Evolutionary conservation across 257 asterid genomes (phyloP), one percentile per base, ranked within the genome.

Genomic region (Echites panduratus): DNA sequence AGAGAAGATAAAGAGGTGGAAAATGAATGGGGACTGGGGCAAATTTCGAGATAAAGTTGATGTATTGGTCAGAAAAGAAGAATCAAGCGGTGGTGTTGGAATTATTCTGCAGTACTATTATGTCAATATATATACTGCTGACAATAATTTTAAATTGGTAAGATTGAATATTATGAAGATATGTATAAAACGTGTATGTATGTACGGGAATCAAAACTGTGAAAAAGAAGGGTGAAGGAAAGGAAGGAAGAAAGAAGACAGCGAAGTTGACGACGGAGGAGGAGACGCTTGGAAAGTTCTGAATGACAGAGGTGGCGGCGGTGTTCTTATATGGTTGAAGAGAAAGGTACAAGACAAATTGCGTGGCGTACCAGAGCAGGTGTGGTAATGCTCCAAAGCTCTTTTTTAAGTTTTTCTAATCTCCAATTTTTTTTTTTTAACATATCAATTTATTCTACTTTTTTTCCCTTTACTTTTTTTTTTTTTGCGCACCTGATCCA

Each of bases 231-330:
- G n/a, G n/a, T n/a, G n/a, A n/a, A n/a, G 9, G 9, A 71, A 22
- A 22, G 24, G 13, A 49, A 49, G n/a, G 54, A 49, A 49, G 3
- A 49, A 49, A 16, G 54, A 49, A 17, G 26, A 52, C 17, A n/a
- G 26, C 27, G 29, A 45, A 35, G 22, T 4, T 22, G 10, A 27
- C 7, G 50, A 1, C 14, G 58, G 63, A 48, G 3, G 45, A 44
- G 64, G 43, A 13, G 79, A 68, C 70, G 65, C 52, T 20, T 68
- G 52, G 44, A 70, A 76, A 10, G 57, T 48, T 68, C 78, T 66
- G 32, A 54, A 2, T 7, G 41, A 29, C 40, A 24, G 56, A 17
- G 7, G 35, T n/a, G 63, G 10, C 26, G 4, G 38, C 20, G 32
- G 68, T 22, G 53, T 70, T 2, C 8, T 14, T 52, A 49, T n/a